Base-by-base conservation (phyloP, 768 basidiomycete genomes). In the Termitomyces titanicus region DNA sequence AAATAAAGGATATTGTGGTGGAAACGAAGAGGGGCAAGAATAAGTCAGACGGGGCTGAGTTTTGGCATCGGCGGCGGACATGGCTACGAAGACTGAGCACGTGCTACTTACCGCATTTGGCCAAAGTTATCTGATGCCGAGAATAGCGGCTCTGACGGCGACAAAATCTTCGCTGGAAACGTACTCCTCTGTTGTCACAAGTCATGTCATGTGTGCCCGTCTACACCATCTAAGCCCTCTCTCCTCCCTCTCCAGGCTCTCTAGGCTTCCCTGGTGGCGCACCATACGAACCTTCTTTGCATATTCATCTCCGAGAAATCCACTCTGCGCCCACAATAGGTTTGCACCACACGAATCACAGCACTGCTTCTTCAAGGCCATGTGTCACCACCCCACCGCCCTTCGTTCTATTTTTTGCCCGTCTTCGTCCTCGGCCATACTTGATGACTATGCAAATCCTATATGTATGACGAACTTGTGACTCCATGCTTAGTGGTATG, bases 111-210 rank as follows among this genome's bases (percentile, higher is more conserved):
- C 49, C 49, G 24, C 37, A 39, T 50, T 39, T 40, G 27, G 25
- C 13, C 25, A 20, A 3, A n/a, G 15, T n/a, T n/a, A 50, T 27
- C 43, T 53, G 52, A 45, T 53, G 52, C 52, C 51, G 52, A 53
- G 52, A 53, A 45, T 22, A 18, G 7, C 52, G 52, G 43, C n/a
- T 33, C 50, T 42, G 42, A 43, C 31, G 34, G 29, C 27, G 24
- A 18, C 24, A 18, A 20, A 39, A 20, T 39, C 37, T 39, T 20
- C 7, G 7, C n/a, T 35, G 20, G 11, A 5, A 22, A 25, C 11
- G 8, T 7, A 33, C 33, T 11, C 33, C n/a, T n/a, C n/a, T n/a
- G n/a, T n/a, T n/a, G 33, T 33, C 13, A n/a, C 37, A 38, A 3
- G 10, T n/a, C 0, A 43, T 25, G 47, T 48, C 47, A 48, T 48